These are phyloP conservation scores for Lablab purpureus DNA, from an alignment of 306 rosid genomes.

Conservation along the genomic window DNA sequence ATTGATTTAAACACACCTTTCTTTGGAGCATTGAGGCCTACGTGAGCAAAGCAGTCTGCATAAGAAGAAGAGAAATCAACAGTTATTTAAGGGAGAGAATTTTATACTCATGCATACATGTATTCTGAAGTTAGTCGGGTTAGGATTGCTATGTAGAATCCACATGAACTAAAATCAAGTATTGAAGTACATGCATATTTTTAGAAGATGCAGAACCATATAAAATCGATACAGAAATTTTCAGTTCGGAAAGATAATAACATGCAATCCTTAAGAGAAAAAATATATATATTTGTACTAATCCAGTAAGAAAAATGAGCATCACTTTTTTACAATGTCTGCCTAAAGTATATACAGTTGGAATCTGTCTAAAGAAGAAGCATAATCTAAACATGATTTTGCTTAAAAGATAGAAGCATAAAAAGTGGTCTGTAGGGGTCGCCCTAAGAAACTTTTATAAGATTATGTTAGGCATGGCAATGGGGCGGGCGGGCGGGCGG, in stretches of 20 bases:
- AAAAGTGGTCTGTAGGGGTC: not conserved
- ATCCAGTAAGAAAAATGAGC: conserved; percentile 14
- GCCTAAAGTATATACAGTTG: not conserved
- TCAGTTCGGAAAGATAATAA: not conserved
- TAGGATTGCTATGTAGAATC: conserved; percentile 27
- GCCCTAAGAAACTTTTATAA: not conserved
- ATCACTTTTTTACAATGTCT: not conserved
- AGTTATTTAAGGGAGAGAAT: not conserved
- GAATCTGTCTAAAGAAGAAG: conserved; percentile 25
- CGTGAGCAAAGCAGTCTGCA: conserved; percentile 82
- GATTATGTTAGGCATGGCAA: not conserved
- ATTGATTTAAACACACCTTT: conserved; percentile 55
- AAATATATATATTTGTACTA: not conserved
- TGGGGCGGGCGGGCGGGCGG: too few relatives aligned
- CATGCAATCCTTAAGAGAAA: conserved; percentile 9
- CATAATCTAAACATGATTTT: conserved; percentile 5
- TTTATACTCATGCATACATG: not conserved
- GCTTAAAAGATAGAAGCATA: conserved; percentile 14
- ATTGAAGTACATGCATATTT: not conserved
- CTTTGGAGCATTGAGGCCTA: conserved; percentile 48
- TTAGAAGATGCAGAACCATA: conserved; percentile 11
- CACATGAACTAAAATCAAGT: conserved; percentile 22
- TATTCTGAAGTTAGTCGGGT: not conserved
- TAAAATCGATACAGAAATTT: not conserved
- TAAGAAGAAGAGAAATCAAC: conserved; percentile 36